These are phyloP conservation scores for Aspergillus panamensis DNA, from an alignment of 495 filamentous ascomycete genomes.

Conservation along the genomic window DNA sequence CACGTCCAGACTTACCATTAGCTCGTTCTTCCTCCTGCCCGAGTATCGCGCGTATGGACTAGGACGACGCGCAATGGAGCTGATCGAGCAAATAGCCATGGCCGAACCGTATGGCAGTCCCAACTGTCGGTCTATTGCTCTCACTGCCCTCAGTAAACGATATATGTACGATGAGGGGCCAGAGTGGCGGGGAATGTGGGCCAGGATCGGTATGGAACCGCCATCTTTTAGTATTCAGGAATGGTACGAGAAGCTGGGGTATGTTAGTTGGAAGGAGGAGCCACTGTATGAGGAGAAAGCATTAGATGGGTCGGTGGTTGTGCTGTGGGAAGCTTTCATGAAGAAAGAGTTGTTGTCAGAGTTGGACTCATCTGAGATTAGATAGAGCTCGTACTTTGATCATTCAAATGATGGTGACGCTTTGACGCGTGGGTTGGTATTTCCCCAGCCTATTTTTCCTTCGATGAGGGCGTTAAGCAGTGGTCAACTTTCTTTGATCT, in stretches of 20 bases:
- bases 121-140: slow-evolving; percentile 21
- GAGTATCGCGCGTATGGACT: slow-evolving; percentile 20
- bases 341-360: slow-evolving; percentile 9
- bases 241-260: slow-evolving; percentile 30
- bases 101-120: slow-evolving; percentile 10
- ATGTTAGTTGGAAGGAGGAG: slow-evolving; percentile 29
- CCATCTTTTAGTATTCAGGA: slow-evolving; percentile 25
- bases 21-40: slow-evolving; percentile 27
- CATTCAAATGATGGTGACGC: too few relatives aligned
- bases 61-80: slow-evolving; percentile 19
- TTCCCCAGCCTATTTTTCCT: too few relatives aligned
- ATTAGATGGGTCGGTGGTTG: slow-evolving; percentile 18
- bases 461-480: slow-evolving; percentile 51
- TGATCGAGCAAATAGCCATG: slow-evolving; percentile 19
- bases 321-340: slow-evolving; percentile 25
- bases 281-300: slow-evolving; percentile 13
- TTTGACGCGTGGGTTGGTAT: too few relatives aligned
- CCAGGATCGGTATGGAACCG: background rate
- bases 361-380: background rate
- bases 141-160: slow-evolving; percentile 25
- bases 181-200: slow-evolving; percentile 23
- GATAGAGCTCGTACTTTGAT: too few relatives aligned
- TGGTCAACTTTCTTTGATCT: slow-evolving; percentile 51
- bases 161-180: slow-evolving; percentile 24
- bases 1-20: slow-evolving; percentile 19